Conservation (phyloP, 2,329 filamentous ascomycete genomes). For the Nothophoma quercina region DNA sequence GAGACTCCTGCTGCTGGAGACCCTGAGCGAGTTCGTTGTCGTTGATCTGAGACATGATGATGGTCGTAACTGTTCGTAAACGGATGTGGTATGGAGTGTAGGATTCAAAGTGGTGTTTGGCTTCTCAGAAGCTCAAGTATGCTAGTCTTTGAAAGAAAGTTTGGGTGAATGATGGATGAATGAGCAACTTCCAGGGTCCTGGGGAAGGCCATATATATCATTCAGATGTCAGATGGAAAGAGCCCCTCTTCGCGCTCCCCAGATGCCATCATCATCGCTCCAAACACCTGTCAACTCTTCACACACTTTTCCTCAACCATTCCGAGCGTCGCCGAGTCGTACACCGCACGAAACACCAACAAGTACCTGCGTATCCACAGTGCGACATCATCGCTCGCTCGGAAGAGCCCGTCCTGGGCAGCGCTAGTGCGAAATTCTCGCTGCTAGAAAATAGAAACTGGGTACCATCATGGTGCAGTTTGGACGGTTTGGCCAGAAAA, state of each 20-base stretch:
- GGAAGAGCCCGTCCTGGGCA: conserved; percentile 24
- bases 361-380: conserved; percentile 39
- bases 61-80: conserved; percentile 7
- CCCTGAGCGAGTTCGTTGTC: conserved; percentile 63
- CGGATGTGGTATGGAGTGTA: neutral
- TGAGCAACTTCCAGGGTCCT: conserved; percentile 26
- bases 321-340: conserved; percentile 34
- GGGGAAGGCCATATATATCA: conserved; percentile 38
- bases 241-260: conserved; percentile 19
- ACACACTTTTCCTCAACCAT: conserved; percentile 26
- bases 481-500: conserved; percentile 30
- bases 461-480: conserved; percentile 35
- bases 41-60: conserved; percentile 66
- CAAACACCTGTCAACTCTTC: conserved; percentile 25
- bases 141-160: conserved; percentile 16
- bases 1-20: conserved; percentile 33
- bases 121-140: conserved; percentile 20
- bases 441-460: conserved; percentile 38
- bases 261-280: conserved; percentile 32
- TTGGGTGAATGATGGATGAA: conserved; percentile 17
- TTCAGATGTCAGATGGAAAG: conserved; percentile 12
- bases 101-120: neutral
- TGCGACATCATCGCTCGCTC: conserved; percentile 36
- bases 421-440: conserved; percentile 33
- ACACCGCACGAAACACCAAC: conserved; percentile 29